Evolutionary conservation across 768 basidiomycete genomes (phyloP), one percentile per base, ranked within the genome.

Genomic region (Mycena polygramma): DNA sequence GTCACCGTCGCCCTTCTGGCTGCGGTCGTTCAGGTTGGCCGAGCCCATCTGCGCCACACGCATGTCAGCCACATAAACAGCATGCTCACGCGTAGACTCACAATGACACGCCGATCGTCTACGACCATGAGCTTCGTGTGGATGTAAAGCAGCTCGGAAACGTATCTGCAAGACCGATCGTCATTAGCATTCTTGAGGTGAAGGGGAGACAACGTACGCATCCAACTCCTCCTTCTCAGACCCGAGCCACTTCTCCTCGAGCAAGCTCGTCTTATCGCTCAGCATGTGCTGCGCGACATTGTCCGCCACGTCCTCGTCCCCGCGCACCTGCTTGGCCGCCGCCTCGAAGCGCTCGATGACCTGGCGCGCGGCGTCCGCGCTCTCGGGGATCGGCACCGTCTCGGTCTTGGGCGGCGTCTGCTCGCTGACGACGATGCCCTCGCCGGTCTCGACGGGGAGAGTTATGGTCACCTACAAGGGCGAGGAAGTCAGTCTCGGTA

Each of bases 121-220:
- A 98, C 94, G 62, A 97, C 94, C 96, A 98, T 97, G 30, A 97
- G 78, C 83, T 96, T 96, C 26, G 89, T 90, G 78, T 96, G 94
- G 68, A 96, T 95, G 74, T 95, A 95, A 24, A 92, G 80, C 74
- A 93, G 71, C 80, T 94, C 92, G n/a, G 91, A 90, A 22, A 94
- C 89, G 80, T 94, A 95, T 62, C 92, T 92, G 70, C 35, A n/a
- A 30, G 14, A 51, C 63, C 46, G 58, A 62, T 51, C 35, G 30
- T 30, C 6, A 30, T 30, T 30, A 65, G 67, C 65, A 66, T 20
- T 22, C 45, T 76, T 26, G 51, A 24, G 51, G 37, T 37, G 45
- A 57, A 68, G 77, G 45, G 46, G 15, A 48, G 43, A 58, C 74
- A 22, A 91, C 92, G 73, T 79, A 95, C 86, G 92, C 89, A 73